Evolutionary conservation across 495 filamentous ascomycete species (phyloP).

Genomic region (Neurospora sp.): DNA sequence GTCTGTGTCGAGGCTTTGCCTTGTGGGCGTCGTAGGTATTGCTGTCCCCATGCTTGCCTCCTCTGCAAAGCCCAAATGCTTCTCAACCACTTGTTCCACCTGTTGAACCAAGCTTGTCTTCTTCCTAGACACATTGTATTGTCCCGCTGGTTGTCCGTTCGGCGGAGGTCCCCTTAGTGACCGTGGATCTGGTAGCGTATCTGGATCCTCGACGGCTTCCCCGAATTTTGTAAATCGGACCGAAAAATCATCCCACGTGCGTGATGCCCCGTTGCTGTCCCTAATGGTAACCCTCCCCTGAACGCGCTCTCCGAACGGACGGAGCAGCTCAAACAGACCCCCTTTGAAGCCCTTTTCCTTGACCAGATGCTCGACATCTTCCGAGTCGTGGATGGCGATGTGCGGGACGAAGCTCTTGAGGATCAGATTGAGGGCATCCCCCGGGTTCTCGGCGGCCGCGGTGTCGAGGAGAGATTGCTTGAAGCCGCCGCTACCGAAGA

Average conservation of each 20-base stretch:
- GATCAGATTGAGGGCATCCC: slow-evolving; percentile 63
- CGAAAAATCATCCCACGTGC: slow-evolving; percentile 80
- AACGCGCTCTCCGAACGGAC: slow-evolving; percentile 86
- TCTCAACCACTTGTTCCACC: slow-evolving; percentile 43
- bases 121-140: slow-evolving; percentile 15
- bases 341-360: slow-evolving; percentile 74
- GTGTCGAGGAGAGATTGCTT: slow-evolving; percentile 37
- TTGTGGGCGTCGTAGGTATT: slow-evolving; percentile 25
- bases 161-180: slow-evolving; percentile 21
- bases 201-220: slow-evolving; percentile 48
- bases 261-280: slow-evolving; percentile 76
- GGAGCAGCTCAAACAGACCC: slow-evolving; percentile 72
- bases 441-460: slow-evolving; percentile 38
- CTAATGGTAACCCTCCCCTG: slow-evolving; percentile 81
- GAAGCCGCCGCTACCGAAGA: slow-evolving; percentile 33
- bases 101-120: slow-evolving; percentile 13
- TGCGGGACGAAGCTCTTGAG: slow-evolving; percentile 79
- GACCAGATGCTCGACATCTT: slow-evolving; percentile 71
- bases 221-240: slow-evolving; percentile 67
- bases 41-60: slow-evolving; percentile 32
- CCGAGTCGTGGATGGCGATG: slow-evolving; percentile 71
- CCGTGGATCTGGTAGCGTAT: slow-evolving; percentile 9
- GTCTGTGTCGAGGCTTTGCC: slow-evolving; percentile 27
- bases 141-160: not conserved
- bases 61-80: slow-evolving; percentile 43